phyloP scores from a whole-genome alignment of 108 stramenopile genomes.

The Epithemia pelagica region DNA sequence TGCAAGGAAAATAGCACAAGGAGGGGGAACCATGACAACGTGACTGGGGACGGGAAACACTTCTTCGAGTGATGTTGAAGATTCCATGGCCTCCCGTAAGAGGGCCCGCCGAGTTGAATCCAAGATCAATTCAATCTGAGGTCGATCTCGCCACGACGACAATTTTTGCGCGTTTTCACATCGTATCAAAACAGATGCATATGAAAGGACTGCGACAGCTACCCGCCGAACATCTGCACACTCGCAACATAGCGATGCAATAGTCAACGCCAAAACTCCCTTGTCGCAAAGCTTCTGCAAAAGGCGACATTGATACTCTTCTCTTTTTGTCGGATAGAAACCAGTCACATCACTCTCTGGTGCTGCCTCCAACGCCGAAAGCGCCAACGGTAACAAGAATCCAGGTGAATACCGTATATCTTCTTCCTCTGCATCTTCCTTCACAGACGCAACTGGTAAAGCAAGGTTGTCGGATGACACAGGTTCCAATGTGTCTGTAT shows the following conservation, averaged over 20 bases:
- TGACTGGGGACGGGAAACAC: slow-evolving; percentile 2
- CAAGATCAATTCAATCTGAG: slow-evolving; percentile 73
- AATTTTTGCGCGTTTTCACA: slow-evolving; percentile 43
- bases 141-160: slow-evolving; percentile 64
- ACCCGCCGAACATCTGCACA: slow-evolving; percentile 49
- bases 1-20: slow-evolving; percentile 67
- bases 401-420: slow-evolving; percentile 70
- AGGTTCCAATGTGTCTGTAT: slow-evolving; percentile 14
- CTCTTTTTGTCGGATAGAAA: not conserved
- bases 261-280: slow-evolving; percentile 44
- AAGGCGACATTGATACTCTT: not conserved
- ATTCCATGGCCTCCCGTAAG: slow-evolving; percentile 13
- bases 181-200: slow-evolving; percentile 44
- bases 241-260: slow-evolving; percentile 50
- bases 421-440: slow-evolving; percentile 16
- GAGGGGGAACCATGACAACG: slow-evolving; percentile 45
- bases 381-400: slow-evolving; percentile 58
- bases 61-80: too few relatives aligned
- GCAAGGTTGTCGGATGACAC: not conserved
- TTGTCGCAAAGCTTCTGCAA: slow-evolving; percentile 45
- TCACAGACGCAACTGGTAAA: too few relatives aligned
- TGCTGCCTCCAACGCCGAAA: slow-evolving; percentile 14
- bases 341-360: too few relatives aligned
- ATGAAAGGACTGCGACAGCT: slow-evolving; percentile 44
- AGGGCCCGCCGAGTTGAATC: slow-evolving; percentile 65